These are phyloP conservation scores for Zopfia rhizophila DNA, from an alignment of 2,329 filamentous ascomycete species.

Conservation along the genomic window DNA sequence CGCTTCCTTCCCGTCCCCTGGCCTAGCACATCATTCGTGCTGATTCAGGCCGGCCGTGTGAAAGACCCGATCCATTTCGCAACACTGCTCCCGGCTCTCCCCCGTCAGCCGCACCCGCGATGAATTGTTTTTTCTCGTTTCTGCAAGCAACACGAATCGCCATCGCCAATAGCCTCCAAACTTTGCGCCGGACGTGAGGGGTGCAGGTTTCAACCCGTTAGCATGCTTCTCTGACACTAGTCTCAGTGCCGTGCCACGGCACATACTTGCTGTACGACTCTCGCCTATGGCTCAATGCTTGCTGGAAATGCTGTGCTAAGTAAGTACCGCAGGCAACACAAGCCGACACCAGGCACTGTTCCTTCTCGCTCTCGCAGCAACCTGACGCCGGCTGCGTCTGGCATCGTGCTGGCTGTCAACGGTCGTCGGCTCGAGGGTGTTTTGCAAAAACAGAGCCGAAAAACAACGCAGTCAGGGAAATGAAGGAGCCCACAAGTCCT, in stretches of 20 bases:
- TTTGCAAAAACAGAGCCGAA: conserved; percentile 21
- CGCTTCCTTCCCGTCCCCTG: neutral
- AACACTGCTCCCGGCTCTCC: too few relatives aligned
- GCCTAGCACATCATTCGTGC: conserved; percentile 5
- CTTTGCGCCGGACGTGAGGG: conserved; percentile 19
- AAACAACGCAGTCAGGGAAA: conserved; percentile 52
- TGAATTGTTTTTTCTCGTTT: conserved; percentile 21
- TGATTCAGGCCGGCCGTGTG: conserved; percentile 8
- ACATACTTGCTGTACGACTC: conserved; percentile 35
- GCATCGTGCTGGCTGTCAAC: conserved; percentile 12
- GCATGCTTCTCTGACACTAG: conserved; percentile 26
- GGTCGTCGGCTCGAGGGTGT: conserved; percentile 15
- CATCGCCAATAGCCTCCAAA: conserved; percentile 13
- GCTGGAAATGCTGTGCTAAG: conserved; percentile 29
- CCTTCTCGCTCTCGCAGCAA: conserved; percentile 15
- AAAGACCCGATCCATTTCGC: too few relatives aligned
- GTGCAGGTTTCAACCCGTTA: conserved; percentile 34
- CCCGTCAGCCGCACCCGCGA: conserved; percentile 25
- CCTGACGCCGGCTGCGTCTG: conserved; percentile 8
- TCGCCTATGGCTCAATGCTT: conserved; percentile 27
- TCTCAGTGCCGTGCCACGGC: conserved; percentile 17
- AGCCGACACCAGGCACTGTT: neutral
- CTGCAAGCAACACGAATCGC: conserved; percentile 32
- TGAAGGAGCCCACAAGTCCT: conserved; percentile 34
- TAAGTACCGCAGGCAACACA: neutral